Base-by-base conservation (phyloP, 2,329 filamentous ascomycete species). In the Septoria petroselini region DNA sequence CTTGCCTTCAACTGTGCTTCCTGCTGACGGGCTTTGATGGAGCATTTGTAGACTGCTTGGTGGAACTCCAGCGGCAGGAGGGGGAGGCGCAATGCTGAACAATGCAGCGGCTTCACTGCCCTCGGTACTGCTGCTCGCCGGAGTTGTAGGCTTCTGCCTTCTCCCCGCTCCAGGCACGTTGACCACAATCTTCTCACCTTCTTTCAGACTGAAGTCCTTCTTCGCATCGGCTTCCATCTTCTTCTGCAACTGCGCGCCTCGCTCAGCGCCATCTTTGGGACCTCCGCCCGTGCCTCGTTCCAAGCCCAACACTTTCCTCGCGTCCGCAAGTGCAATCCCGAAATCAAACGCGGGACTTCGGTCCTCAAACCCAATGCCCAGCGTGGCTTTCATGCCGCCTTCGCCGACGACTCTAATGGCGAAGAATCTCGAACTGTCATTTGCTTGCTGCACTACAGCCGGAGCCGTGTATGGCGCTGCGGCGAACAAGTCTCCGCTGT, bases 361-460 rank as follows among this genome's bases (percentile, higher is more conserved):
- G 69, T 95, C 88, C 73, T 94, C 88, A 65, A 94, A 95, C 7
- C 89, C 90, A 58, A 95, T 81, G 7, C 90, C 89, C 52, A 95
- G 71, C 38, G 86, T 80, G 8, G 90, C 89, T 68, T 89, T 91
- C 60, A 84, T 78, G 1, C 86, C 84, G 33, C 79, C 78, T 29
- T 83, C 84, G 54, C 90, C 88, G 51, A 88, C 82, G 1, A 95
- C 88, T 11, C 86, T 78, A 29, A 95, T 67, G 4, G 89, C 89
- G 65, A 95, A 95, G 76, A 95, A 95, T 27, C 89, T 81, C 53
- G 81, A 84, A 64, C 83, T 88, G 67, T 95, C 89, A 17, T 86
- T 73, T 15, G 87, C 86, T 58, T 88, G 80, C 71, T 93, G 87
- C 39, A 95, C 86, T 5, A 79, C 80, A 14, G 75, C 75, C 2